Evolutionary conservation across 2,329 filamentous ascomycete genomes (phyloP), one percentile per base, ranked within the genome.

Genomic region (Pestalotiopsis sp.): DNA sequence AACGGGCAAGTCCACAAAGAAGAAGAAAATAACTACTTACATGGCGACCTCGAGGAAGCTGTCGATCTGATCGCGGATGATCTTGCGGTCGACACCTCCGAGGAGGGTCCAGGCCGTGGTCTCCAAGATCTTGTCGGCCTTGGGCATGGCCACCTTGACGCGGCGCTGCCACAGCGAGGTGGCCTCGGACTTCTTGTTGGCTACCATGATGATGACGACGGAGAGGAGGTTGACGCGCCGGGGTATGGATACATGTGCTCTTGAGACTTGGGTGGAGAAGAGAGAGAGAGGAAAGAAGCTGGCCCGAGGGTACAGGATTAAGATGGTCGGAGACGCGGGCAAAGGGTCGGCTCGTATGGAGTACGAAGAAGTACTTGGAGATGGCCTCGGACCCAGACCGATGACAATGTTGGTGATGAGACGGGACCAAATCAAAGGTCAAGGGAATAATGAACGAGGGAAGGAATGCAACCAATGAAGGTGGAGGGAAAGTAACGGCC

Each of bases 121-220:
- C 59, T 61, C 31, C 27, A 61, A 11, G 27, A 39, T 36, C 59
- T 61, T 36, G 5, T 61, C 31, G 12, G 59, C 59, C 59, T 61
- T 61, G 25, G 59, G 59, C 59, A 61, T 61, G n/a, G 59, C 59
- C 27, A 61, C 59, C 17, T 61, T 61, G 25, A 61, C 59, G 27
- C 59, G 59, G 9, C 59, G 59, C 59, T 61, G 59, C 59, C 59
- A 61, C 13, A 61, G 59, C 12, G 59, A 61, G n/a, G 59, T 61
- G 31, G 59, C 59, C n/a, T 61, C 27, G 31, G 59, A 61, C 59
- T 61, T 61, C 36, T 61, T 61, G 31, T 61, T 61, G 59, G 25
- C 59, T 39, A 36, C 59, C 59, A 61, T 61, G 59, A 20, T 61
- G 59, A 20, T 61, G 58, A 45, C 14, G 45, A 52, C 20, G 45